Evolutionary conservation across 2,329 filamentous ascomycete genomes (phyloP), one percentile per base, ranked within the genome.

Genomic region (Ophiostoma fasciatum): DNA sequence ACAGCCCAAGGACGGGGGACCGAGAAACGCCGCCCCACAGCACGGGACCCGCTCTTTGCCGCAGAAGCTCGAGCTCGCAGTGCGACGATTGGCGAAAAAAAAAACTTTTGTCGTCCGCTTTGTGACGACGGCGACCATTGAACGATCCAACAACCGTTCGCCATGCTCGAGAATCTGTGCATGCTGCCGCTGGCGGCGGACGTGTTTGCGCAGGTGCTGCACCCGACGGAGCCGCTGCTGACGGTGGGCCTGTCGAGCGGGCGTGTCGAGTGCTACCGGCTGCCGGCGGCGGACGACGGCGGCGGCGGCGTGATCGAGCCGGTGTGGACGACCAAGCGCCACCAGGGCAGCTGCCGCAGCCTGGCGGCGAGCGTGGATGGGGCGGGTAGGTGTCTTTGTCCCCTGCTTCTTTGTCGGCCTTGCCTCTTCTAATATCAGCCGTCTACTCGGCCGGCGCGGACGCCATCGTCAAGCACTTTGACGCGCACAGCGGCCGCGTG

Each of bases 81-180:
- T n/a, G n/a, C n/a, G n/a, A n/a, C n/a, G n/a, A n/a, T n/a, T n/a
- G n/a, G n/a, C n/a, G n/a, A n/a, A n/a, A n/a, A n/a, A n/a, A n/a
- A n/a, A n/a, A n/a, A n/a, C n/a, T n/a, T n/a, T n/a, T n/a, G n/a
- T n/a, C n/a, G n/a, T n/a, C n/a, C n/a, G n/a, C n/a, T n/a, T n/a
- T n/a, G n/a, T n/a, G n/a, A n/a, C n/a, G n/a, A n/a, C n/a, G n/a
- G n/a, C n/a, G n/a, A n/a, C n/a, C n/a, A n/a, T n/a, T n/a, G n/a
- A 22, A 22, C 20, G n/a, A n/a, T 13, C 19, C 13, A 14, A 22
- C 10, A 8, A 9, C 35, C 25, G n/a, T n/a, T n/a, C n/a, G 48
- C 44, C 50, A 92, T 92, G 83, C 83, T 92, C 52, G 85, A 94
- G 57, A 93, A 84, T 45, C 71, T 93, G 45, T 94, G 88, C 66